These are phyloP conservation scores for Plasmodium chabaudi DNA, from an alignment of 169 alveolate species.

Conservation along the genomic window DNA sequence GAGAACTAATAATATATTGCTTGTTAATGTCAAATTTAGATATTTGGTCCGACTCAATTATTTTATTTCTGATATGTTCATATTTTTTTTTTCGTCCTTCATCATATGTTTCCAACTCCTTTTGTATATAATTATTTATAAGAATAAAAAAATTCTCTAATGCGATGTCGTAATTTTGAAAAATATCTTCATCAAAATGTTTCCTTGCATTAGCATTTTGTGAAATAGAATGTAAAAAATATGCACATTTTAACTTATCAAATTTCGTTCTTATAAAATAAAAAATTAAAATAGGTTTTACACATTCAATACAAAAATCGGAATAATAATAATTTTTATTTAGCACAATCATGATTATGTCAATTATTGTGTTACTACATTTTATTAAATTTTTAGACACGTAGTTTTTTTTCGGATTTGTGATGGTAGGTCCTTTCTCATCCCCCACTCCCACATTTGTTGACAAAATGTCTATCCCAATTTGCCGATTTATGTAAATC, in stretches of 20 bases:
- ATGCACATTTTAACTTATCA: neutral
- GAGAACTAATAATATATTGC: too few species aligned
- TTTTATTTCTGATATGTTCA: neutral
- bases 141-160: conserved; percentile 1
- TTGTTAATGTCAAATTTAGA: neutral
- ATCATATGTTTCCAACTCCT: conserved; percentile 8
- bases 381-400: conserved; percentile 11
- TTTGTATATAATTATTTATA: conserved; percentile 11
- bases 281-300: conserved; percentile 27
- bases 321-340: conserved; percentile 11
- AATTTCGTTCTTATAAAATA: conserved; percentile 6
- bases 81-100: neutral
- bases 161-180: neutral
- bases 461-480: neutral
- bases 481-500: conserved; percentile 4
- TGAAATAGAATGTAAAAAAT: conserved; percentile 10
- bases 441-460: neutral
- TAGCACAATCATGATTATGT: conserved; percentile 14
- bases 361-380: conserved; percentile 8
- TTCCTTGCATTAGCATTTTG: conserved; percentile 11
- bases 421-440: neutral
- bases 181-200: neutral
- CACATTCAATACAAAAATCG: conserved; percentile 31
- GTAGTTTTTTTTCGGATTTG: neutral
- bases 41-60: neutral